Evolutionary conservation across 1,284 basidiomycete genomes (phyloP), one percentile per base, ranked within the genome.

Genomic region (Porogramme epimiltina): DNA sequence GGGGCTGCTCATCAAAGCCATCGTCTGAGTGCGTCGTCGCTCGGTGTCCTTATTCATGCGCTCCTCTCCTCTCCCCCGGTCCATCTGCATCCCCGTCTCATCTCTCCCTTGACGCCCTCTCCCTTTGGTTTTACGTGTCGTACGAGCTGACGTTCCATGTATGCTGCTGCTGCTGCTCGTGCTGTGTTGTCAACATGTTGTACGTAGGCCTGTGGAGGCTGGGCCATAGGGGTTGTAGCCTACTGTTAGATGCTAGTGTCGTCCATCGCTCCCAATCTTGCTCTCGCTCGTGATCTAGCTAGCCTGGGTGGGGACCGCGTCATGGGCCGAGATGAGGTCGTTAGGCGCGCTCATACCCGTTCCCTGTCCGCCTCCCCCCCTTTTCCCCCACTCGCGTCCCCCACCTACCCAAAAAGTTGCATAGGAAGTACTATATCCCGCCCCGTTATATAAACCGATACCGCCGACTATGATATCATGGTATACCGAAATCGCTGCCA

Each of bases 1-100:
- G 69, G 78, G 80, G 11, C 82, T 91, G 79, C 68, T 91, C 41
- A 78, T 85, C 60, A 89, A 88, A 68, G 73, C 73, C 15, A 70
- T 81, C 45, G 80, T 82, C n/a, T 80, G 63, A 73, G 37, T 45
- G 25, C 33, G 23, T 25, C 25, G n/a, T 22, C n/a, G 18, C 26
- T 39, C 25, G 18, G 15, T 34, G 22, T 33, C 39, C 9, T 25
- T 20, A 15, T 18, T 4, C 36, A 1, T 2, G 13, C 22, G 18
- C 33, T 26, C 13, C 23, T 33, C 8, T 25, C 16, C 25, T 16
- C 20, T 26, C 26, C n/a, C 2, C 3, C 11, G 13, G 18, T 20
- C 28, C 31, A 20, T 36, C 15, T 3, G 8, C 40, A 16, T 28
- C 23, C 31, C 31, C 15, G 19, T 19, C 11, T 45, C 42, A 8